These are phyloP conservation scores for Wickerhamiella kazuoi DNA, from an alignment of 805 yeast species.

Conservation along the genomic window DNA sequence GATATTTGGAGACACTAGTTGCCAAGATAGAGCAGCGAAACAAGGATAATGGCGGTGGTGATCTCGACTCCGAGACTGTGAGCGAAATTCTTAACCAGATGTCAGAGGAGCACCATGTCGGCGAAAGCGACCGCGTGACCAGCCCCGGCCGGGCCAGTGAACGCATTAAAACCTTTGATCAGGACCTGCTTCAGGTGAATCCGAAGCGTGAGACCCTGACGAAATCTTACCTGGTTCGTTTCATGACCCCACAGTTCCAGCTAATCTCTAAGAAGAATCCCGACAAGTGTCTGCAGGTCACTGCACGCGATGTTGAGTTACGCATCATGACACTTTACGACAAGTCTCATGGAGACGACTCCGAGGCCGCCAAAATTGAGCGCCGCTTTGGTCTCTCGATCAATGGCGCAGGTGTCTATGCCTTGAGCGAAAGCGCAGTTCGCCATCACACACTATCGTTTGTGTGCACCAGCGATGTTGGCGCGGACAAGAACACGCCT, in stretches of 20 bases:
- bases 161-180: constrained; percentile 11
- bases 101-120: background rate
- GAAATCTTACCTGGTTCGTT: constrained; percentile 45
- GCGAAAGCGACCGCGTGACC: background rate
- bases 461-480: constrained; percentile 44
- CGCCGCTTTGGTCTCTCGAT: constrained; percentile 53
- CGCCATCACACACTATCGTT: constrained; percentile 26
- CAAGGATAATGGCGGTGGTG: background rate
- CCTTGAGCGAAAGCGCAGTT: constrained; percentile 37
- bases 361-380: constrained; percentile 34
- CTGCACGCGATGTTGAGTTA: constrained; percentile 53
- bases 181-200: constrained; percentile 29
- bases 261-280: constrained; percentile 33
- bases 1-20: constrained; percentile 34
- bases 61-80: background rate
- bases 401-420: constrained; percentile 53
- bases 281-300: constrained; percentile 46
- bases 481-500: constrained; percentile 19
- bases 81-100: background rate
- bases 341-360: constrained; percentile 23
- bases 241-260: constrained; percentile 74
- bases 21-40: constrained; percentile 19
- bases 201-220: constrained; percentile 22
- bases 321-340: constrained; percentile 50
- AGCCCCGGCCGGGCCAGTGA: background rate